Evolutionary conservation across 2,329 filamentous ascomycete genomes (phyloP), one percentile per base, ranked within the genome.

Genomic region (Dothiorella sarmentorum): DNA sequence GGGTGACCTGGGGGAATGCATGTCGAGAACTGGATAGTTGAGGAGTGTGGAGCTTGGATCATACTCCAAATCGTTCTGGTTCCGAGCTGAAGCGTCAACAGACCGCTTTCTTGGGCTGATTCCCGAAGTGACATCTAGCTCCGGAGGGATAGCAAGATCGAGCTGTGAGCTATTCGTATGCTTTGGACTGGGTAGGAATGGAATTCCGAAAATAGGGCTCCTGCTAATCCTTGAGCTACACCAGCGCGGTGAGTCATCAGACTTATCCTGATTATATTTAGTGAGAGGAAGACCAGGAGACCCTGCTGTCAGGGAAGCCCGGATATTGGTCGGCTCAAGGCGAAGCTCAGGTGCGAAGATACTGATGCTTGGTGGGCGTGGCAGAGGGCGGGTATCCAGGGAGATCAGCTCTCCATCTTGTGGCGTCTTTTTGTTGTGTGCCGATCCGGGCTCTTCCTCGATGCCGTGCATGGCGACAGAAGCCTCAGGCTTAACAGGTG

Each of bases 201-300:
- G 71, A 43, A 76, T 71, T 51, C 65, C 73, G 62, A 73, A 69
- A 2, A 69, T 57, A 10, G 68, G 70, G 9, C 65, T 63, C 5
- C 56, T 64, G 43, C 69, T 72, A 24, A 68, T 13, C 7, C 67
- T 63, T 4, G 61, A 61, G n/a, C 65, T 60, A 4, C 59, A 59
- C 15, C 62, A 60, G 7, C 43, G 51, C n/a, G 22, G 51, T 15
- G 55, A 58, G 7, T 15, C 45, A 35, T 53, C 57, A 22, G 20
- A 27, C n/a, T 38, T 26, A 22, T 61, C 40, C 18, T 38, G 13
- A 56, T 22, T 31, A 35, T 68, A 75, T 2, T 65, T 66, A 13
- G 68, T 68, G 63, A 76, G 40, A 24, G 73, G 72, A 5, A 77
- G 60, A 1, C 69, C 72, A 0, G 75, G 71, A 13, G 76, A 78